Evolutionary conservation across 2,329 filamentous ascomycete species (phyloP), one percentile per base, ranked within the genome.

Genomic region (Plenodomus lindquistii): DNA sequence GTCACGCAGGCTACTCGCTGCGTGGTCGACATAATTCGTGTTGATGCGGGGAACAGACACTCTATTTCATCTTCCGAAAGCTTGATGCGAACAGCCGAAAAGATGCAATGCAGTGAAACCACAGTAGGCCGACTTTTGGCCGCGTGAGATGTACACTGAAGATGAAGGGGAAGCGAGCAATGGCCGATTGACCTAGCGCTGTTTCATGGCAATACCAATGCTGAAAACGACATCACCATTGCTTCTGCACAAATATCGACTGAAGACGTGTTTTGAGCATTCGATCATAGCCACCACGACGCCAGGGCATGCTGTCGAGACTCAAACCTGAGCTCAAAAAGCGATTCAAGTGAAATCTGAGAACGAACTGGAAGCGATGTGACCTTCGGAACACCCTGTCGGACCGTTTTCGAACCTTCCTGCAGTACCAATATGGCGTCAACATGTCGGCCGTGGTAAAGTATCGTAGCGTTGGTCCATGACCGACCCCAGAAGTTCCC

Each of bases 41-140:
- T 27, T 17, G 18, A 41, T 22, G 50, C 50, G 47, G 41, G 44
- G 44, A 37, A 45, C 49, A 51, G 48, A 55, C 36, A 40, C 44
- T 41, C 46, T 8, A 16, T 34, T 35, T 46, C 37, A 42, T 16
- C 19, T 34, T 24, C 39, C 46, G 37, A 47, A 45, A 48, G 44
- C 42, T 41, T 51, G 44, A 46, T 41, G 43, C 17, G 37, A 20
- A 17, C n/a, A 36, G 31, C 18, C 29, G 37, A 20, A 13, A 15
- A 18, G 37, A 18, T 24, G 16, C 16, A 37, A 20, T 11, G 27
- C 27, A 4, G 35, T 37, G 35, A 4, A 18, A 37, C 35, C 6
- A 11, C 17, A 15, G 6, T 15, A 36, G 5, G 34, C 5, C 34
- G 6, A 6, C 15, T n/a, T 36, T 36, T n/a, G 34, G 34, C 15